Conservation (phyloP, 768 basidiomycete species). For the Boletus rubropictus region DNA sequence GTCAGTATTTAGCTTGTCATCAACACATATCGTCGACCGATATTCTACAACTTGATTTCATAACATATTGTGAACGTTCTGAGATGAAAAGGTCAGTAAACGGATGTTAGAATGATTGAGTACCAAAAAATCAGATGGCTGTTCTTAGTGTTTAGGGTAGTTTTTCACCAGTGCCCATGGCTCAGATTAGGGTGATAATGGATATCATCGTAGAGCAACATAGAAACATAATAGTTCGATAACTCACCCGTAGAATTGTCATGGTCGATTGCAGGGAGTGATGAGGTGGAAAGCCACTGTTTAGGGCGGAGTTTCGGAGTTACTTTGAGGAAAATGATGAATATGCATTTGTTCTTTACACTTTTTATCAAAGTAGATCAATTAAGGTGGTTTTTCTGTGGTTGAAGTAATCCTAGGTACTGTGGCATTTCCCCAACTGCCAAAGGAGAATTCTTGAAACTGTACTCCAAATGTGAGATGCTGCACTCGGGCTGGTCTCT, state of each 20-base stretch:
- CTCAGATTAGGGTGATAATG: constrained; percentile 25
- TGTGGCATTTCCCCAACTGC: too few species aligned
- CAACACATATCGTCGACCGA: not conserved
- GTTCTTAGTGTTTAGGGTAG: constrained; percentile 28
- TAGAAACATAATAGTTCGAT: not conserved
- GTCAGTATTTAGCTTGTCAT: not conserved
- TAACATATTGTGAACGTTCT: not conserved
- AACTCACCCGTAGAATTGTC: constrained; percentile 7
- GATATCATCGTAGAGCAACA: constrained; percentile 17
- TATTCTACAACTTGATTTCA: not conserved
- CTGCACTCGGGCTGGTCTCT: too few species aligned
- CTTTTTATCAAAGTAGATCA: too few species aligned
- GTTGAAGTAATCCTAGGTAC: too few species aligned
- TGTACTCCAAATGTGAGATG: too few species aligned
- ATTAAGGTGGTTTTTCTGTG: too few species aligned
- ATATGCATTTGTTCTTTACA: too few species aligned
- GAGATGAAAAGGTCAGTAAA: constrained; percentile 11
- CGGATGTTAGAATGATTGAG: not conserved
- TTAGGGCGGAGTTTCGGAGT: constrained; percentile 5
- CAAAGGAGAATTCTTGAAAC: too few species aligned
- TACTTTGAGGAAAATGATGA: not conserved
- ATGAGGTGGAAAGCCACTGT: too few species aligned
- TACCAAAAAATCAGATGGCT: constrained; percentile 27
- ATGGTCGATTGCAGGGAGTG: not conserved
- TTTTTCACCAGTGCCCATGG: constrained; percentile 31